Evolutionary conservation across 2,329 filamentous ascomycete species (phyloP).

Genomic region (Penicillium sp.): DNA sequence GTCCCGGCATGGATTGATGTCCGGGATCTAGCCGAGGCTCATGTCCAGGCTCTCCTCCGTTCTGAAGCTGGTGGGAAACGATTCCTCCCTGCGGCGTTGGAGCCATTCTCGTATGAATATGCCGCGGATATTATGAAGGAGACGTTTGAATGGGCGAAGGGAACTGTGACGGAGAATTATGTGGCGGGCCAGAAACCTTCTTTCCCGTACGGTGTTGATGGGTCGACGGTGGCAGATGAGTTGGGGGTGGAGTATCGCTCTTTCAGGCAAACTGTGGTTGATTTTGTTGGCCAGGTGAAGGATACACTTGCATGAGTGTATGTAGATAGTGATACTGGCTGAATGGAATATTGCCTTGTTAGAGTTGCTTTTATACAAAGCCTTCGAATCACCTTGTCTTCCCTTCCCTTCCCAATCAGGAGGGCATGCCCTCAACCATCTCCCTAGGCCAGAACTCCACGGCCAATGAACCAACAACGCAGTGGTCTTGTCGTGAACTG

Average conservation of each 20-base stretch:
- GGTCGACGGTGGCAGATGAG: constrained; percentile 45
- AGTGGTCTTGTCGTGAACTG: too few relatives aligned
- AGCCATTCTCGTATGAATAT: constrained; percentile 53
- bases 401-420: too few relatives aligned
- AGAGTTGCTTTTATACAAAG: not conserved
- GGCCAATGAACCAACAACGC: too few relatives aligned
- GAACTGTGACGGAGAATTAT: constrained; percentile 38
- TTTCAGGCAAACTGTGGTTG: constrained; percentile 23
- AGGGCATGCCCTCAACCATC: too few relatives aligned
- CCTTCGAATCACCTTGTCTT: too few relatives aligned
- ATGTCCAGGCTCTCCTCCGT: constrained; percentile 48
- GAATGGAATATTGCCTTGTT: not conserved
- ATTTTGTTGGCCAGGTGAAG: constrained; percentile 20
- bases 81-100: constrained; percentile 46
- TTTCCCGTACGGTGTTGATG: constrained; percentile 47
- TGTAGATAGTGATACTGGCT: too few relatives aligned
- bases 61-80: constrained; percentile 39
- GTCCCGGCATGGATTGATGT: constrained; percentile 50
- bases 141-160: constrained; percentile 45
- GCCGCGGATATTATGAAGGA: constrained; percentile 50
- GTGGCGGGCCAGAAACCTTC: constrained; percentile 39
- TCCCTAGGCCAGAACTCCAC: too few relatives aligned
- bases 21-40: constrained; percentile 51
- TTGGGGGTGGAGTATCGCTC: constrained; percentile 43
- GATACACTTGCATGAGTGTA: not conserved